Percentiles rank a stretch among this genome's conserved stretches.
These are phyloP conservation scores for Solanum tarijense DNA, from an alignment of 257 asterid genomes.

Conservation along the genomic window DNA sequence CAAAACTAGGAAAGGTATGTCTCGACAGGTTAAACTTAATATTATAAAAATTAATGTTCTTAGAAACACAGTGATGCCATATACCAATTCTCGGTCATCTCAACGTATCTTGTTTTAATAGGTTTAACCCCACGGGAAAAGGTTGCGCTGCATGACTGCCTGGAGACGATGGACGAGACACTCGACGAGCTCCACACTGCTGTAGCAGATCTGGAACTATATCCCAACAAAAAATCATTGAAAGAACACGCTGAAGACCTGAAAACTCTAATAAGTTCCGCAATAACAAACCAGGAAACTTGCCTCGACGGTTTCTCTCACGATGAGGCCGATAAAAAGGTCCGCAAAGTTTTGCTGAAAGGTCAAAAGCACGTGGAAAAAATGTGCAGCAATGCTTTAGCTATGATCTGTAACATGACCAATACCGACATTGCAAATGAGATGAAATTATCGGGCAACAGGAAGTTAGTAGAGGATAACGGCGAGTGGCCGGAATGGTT, in stretches of 20 bases:
- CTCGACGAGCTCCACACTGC: conserved; percentile 58
- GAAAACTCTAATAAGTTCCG: conserved; percentile 56
- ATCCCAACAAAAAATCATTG: conserved; percentile 48
- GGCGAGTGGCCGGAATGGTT: conserved; percentile 69
- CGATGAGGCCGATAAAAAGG: conserved; percentile 31
- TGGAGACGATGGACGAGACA: conserved; percentile 48
- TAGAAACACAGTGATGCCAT: too few species aligned
- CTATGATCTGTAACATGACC: conserved; percentile 76
- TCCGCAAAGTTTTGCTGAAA: conserved; percentile 29
- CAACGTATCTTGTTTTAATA: background rate
- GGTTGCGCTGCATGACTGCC: conserved; percentile 58
- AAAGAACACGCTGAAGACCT: conserved; percentile 60
- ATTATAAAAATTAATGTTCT: too few species aligned
- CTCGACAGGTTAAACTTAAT: background rate
- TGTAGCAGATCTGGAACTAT: conserved; percentile 28
- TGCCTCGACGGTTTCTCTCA: conserved; percentile 89
- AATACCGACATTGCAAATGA: conserved; percentile 38
- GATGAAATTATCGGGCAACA: conserved; percentile 1
- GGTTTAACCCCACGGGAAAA: conserved; percentile 27
- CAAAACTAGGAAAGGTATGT: background rate
- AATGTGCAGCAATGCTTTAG: conserved; percentile 70
- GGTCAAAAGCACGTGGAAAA: conserved; percentile 51
- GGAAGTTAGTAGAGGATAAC: conserved; percentile 30
- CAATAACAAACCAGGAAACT: conserved; percentile 73
- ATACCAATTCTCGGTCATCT: too few species aligned